These are phyloP conservation scores for Fomitopsis pinicola DNA, from an alignment of 1,284 basidiomycete species.

Conservation along the genomic window DNA sequence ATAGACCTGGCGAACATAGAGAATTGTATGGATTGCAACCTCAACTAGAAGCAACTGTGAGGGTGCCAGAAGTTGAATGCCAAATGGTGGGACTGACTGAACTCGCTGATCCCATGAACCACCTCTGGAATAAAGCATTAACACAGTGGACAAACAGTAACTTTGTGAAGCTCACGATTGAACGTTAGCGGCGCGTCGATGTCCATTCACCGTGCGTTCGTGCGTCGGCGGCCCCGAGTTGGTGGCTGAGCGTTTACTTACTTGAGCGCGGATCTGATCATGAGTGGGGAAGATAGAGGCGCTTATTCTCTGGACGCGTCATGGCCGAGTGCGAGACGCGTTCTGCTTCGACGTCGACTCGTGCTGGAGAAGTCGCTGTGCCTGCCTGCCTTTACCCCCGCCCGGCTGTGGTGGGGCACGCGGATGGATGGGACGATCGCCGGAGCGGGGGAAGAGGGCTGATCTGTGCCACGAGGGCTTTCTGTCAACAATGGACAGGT, in stretches of 20 bases:
- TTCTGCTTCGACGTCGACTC: too few species aligned
- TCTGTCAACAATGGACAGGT: not conserved
- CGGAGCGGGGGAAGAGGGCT: not conserved
- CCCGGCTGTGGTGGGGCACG: too few species aligned
- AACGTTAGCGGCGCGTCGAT: slow-evolving; percentile 26
- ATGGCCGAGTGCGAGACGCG: too few species aligned
- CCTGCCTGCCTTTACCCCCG: too few species aligned
- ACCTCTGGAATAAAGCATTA: slow-evolving; percentile 38
- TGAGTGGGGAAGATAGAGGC: too few species aligned
- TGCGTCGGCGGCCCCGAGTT: not conserved
- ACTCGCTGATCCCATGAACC: slow-evolving; percentile 57
- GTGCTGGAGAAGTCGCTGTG: too few species aligned
- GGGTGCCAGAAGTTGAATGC: not conserved
- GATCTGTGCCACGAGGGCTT: not conserved
- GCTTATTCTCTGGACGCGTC: too few species aligned
- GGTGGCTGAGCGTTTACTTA: not conserved
- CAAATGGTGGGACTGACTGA: slow-evolving; percentile 38
- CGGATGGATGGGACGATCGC: not conserved
- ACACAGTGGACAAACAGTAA: too few species aligned
- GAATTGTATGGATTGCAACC: slow-evolving; percentile 87
- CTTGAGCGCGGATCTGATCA: not conserved
- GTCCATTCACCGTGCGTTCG: slow-evolving; percentile 10
- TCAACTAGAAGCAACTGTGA: slow-evolving; percentile 61
- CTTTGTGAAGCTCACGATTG: slow-evolving; percentile 25
- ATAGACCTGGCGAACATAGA: slow-evolving; percentile 88